Base-by-base conservation (phyloP, 345 rosid species). In the Acer yangbiense region DNA sequence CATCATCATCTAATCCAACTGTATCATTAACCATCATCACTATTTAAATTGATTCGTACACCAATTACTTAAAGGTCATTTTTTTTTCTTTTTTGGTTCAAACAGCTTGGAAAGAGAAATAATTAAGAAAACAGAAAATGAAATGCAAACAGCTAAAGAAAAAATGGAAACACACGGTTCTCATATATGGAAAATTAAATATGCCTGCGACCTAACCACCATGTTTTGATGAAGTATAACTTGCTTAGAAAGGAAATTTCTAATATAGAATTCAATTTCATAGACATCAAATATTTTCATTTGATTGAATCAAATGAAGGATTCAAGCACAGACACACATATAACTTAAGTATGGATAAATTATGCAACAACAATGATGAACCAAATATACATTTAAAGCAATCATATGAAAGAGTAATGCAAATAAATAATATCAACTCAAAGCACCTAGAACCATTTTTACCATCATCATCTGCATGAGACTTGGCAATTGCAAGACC, bases 381-480 rank as follows among this genome's bases (percentile, higher is more conserved):
- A 54, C 58, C 35, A 23, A 23, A 69, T 20, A 21, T 71, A 14
- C 48, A 54, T 18, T 50, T 65, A 43, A 63, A 12, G 7, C 48
- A 62, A 73, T 21, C 41, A 21, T 72, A 75, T 46, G 14, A 46
- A 2, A 3, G 21, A 18, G 13, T 16, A 23, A 48, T 25, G 7
- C 39, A 27, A 72, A 74, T 23, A 39, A 20, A 18, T 25, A 48
- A 69, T 12, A 2, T 7, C 16, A 43, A 39, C 61, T 39, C 23
- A 20, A 81, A 10, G 44, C 41, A 58, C 57, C 43, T 16, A 44
- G 27, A 43, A 32, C 68, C 46, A 69, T 54, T 21, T 69, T 79
- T 87, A 84, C 86, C 89, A 80, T 85, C 87, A 41, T 52, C 83
- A 67, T 78, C 85, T 63, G 78, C 54, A 79, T 21, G 80, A 61